Base-by-base conservation (phyloP, 768 basidiomycete species). In the Mrakia gelida region DNA sequence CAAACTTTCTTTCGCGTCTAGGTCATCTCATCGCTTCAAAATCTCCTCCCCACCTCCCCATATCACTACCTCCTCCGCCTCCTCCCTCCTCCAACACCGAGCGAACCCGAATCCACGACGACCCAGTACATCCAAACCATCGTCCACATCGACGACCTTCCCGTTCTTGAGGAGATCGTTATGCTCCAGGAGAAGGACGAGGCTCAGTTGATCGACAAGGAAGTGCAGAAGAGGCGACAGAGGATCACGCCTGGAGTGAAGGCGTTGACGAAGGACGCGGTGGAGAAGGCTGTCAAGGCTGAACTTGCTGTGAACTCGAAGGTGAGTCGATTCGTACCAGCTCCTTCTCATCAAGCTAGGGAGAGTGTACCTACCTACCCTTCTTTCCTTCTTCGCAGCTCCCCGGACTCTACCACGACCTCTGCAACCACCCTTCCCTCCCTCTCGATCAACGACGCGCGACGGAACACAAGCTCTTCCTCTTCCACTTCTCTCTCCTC, bases 341-440 rank as follows among this genome's bases (percentile, higher is more conserved):
- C 1, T 13, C 38, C 9, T 21, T 1, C 21, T 34, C 15, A 7
- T 26, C 65, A 45, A 45, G 5, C 15, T 15, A 45, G 1, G 11
- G 28, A 28, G 9, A 6, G 28, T 34, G 23, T 65, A 30, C 28
- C 32, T 2, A 13, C 18, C 7, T 45, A 6, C 34, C 18, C 15
- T 32, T 34, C 41, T 10, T 45, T 3, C 8, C n/a, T 28, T 23
- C 26, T 1, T 49, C 41, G 10, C 80, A 92, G 91, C 85, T 96
- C 45, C 92, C 92, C 1, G 82, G 79, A 0, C 84, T 95, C 41
- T 96, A 95, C 80, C 86, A 89, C 45, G 91, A 94, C 80, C 85
- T 95, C n/a, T 84, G 95, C 45, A 91, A 90, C 78, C 94, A 96
- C 81, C 92, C 91, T 0, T 86, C 87, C 80, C 91, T 94, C 0